phyloP scores from a whole-genome alignment of 129 eudicot species.

The Chrysanthemum seticuspe region DNA sequence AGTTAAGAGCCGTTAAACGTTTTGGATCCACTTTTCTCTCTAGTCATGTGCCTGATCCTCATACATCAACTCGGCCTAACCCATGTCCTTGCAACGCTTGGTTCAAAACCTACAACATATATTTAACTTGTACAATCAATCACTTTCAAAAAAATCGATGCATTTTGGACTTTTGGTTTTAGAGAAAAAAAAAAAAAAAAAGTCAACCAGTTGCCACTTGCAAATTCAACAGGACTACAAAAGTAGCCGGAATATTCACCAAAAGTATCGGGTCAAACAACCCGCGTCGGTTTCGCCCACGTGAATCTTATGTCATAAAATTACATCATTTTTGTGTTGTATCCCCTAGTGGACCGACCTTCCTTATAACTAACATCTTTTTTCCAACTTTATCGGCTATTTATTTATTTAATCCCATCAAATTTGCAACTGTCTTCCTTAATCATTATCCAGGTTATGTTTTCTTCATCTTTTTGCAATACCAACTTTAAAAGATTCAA shows the following conservation, averaged over 20 bases:
- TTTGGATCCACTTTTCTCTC: no score
- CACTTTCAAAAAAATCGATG: no score
- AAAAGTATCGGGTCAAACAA: slow-evolving; percentile 29
- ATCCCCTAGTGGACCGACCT: slow-evolving; percentile 19
- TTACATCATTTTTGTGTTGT: slow-evolving; percentile 12
- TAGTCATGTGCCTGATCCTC: no score
- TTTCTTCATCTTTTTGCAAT: slow-evolving; percentile 17
- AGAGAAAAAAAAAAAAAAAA: background rate
- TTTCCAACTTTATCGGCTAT: slow-evolving; percentile 7
- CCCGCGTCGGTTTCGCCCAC: slow-evolving; percentile 33
- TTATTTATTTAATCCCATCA: slow-evolving; percentile 2
- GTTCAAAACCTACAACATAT: no score
- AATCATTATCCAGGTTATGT: slow-evolving; percentile 6
- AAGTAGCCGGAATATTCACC: slow-evolving; percentile 2
- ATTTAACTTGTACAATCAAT: no score
- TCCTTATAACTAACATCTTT: slow-evolving; percentile 5
- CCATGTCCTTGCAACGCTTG: no score
- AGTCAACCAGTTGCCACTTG: background rate
- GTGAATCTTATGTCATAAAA: slow-evolving; percentile 25
- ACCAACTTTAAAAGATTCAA: slow-evolving; percentile 20
- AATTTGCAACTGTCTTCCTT: slow-evolving; percentile 17
- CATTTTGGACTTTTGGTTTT: background rate
- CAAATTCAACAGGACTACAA: slow-evolving; percentile 3
- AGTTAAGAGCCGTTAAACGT: no score
- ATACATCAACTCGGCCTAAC: no score